Evolutionary conservation across 495 filamentous ascomycete species (phyloP), one percentile per base, ranked within the genome.

Genomic region (Trichoderma asperelloides): DNA sequence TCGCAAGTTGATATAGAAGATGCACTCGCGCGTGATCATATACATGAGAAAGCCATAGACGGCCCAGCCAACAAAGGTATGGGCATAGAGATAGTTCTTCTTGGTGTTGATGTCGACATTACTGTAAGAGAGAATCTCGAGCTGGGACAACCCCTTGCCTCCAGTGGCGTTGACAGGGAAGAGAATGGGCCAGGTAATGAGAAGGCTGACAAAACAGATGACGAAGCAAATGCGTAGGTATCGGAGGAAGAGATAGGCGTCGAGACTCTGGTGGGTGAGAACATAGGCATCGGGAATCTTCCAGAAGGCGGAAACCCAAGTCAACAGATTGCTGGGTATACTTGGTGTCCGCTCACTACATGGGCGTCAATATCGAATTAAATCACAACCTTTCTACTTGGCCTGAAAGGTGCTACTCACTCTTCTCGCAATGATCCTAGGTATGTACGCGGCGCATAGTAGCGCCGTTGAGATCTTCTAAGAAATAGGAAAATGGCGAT

Each of bases 1-100:
- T 70, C 94, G 92, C 67, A 98, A 76, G 76, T 96, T 97, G 84
- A 97, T 91, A 77, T 91, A 96, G 84, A 86, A 97, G 75, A 98
- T 89, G 78, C 87, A 88, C 78, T 98, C 95, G 62, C 96, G 86
- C 68, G 93, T 90, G 68, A 98, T 87, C 75, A 93, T 87, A 74
- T 89, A 90, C 79, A 97, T 89, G 71, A 98, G 80, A 71, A 97
- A 95, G 62, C 86, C 86, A 68, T 93, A 87, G 74, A 92, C 97
- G 67, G 91, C 76, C 86, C 89, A 92, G 39, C 83, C 82, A 68
- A 89, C 74, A 69, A 92, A 84, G 39, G 80, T 82, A 72, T 96
- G 92, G 1, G 93, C 95, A 75, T 89, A 98, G 78, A 85, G 82
- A 33, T 89, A 87, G 66, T 83, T 82, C 63, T 80, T 85, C 43